Conservation (phyloP, 257 asterid genomes). For the Pogostemon cablin region DNA sequence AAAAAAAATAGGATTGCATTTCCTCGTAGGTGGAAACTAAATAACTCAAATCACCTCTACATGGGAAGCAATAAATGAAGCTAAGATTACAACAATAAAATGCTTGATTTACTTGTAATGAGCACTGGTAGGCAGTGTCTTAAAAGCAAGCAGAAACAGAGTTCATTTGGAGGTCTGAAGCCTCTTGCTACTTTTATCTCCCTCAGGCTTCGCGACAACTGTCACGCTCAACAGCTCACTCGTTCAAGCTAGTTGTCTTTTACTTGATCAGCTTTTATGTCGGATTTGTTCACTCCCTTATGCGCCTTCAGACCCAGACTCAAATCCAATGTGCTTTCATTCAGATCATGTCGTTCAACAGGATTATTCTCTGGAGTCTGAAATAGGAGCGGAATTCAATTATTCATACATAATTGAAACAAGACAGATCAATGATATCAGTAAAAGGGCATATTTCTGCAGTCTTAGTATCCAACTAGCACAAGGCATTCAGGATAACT, state of each 20-base stretch:
- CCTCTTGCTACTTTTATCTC: background rate
- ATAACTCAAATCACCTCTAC: conserved; percentile 36
- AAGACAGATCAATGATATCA: background rate
- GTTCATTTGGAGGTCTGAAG: conserved; percentile 9
- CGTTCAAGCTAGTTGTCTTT: conserved; percentile 29
- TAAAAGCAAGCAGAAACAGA: background rate
- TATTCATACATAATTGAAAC: background rate
- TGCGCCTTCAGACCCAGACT: conserved; percentile 73
- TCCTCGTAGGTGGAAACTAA: conserved; percentile 28
- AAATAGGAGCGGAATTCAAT: conserved; percentile 24
- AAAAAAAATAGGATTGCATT: conserved; percentile 30
- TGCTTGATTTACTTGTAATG: conserved; percentile 20
- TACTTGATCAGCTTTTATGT: conserved; percentile 43
- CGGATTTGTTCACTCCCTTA: conserved; percentile 48
- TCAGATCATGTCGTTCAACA: conserved; percentile 69
- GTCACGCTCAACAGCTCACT: background rate
- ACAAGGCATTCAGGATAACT: background rate
- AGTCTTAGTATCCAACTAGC: background rate
- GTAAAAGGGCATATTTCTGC: background rate
- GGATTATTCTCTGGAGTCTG: conserved; percentile 49
- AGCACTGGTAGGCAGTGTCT: background rate
- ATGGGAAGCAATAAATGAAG: conserved; percentile 20
- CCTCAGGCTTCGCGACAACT: conserved; percentile 12
- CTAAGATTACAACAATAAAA: conserved; percentile 24
- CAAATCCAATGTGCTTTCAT: conserved; percentile 76